A percentile compares a stretch with the other conserved stretches of the same genome.
Evolutionary conservation across 2,329 filamentous ascomycete genomes (phyloP).

Genomic region (Aspergillus niger): DNA sequence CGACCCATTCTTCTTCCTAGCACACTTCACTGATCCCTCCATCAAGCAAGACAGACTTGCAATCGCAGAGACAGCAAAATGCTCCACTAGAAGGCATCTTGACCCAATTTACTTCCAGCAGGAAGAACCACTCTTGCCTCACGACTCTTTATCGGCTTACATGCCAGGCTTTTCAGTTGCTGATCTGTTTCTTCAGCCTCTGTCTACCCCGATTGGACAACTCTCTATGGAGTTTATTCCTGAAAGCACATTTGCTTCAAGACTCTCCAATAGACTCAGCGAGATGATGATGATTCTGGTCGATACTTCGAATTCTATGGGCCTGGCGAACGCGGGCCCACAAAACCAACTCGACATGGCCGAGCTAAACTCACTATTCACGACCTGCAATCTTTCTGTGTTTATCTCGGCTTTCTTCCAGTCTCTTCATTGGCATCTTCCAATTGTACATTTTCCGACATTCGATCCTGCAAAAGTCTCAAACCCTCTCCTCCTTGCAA

Average conservation of each 20-base stretch:
- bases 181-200: slow-evolving; percentile 18
- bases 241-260: slow-evolving; percentile 18
- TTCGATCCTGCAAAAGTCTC: slow-evolving; percentile 31
- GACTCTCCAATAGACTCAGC: slow-evolving; percentile 28
- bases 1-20: slow-evolving; percentile 31
- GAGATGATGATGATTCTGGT: slow-evolving; percentile 29
- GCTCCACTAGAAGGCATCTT: slow-evolving; percentile 29
- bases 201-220: slow-evolving; percentile 19
- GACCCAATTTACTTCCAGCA: slow-evolving; percentile 30
- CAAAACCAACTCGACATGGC: slow-evolving; percentile 17
- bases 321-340: neutral
- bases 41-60: slow-evolving; percentile 32
- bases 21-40: slow-evolving; percentile 31
- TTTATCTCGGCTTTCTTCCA: slow-evolving; percentile 35
- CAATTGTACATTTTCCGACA: slow-evolving; percentile 35
- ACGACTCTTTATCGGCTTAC: slow-evolving; percentile 20
- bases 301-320: slow-evolving; percentile 34
- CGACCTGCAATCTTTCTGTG: slow-evolving; percentile 28
- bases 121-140: slow-evolving; percentile 29
- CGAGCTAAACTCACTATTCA: slow-evolving; percentile 26
- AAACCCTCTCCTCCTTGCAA: slow-evolving; percentile 29
- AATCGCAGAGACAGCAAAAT: slow-evolving; percentile 35
- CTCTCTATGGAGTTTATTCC: slow-evolving; percentile 18
- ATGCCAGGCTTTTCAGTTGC: slow-evolving; percentile 14
- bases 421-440: slow-evolving; percentile 36